Base-by-base conservation (phyloP, 495 filamentous ascomycete species). In the Penicillium psychrofluorescens region DNA sequence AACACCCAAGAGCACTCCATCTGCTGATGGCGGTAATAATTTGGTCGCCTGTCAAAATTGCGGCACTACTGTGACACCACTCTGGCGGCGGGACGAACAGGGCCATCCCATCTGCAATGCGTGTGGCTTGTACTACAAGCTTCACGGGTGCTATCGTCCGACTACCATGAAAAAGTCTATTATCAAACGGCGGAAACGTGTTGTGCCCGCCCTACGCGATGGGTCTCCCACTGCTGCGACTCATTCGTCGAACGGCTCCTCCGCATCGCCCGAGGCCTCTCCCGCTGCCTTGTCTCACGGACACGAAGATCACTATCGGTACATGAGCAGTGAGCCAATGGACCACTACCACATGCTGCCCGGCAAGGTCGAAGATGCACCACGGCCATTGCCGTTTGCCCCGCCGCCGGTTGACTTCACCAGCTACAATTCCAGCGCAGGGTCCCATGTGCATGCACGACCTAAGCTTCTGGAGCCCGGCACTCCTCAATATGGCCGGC, bases 51-150 rank as follows among this genome's bases (percentile, higher is more conserved):
- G 92, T 53, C 91, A 96, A 55, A 99, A 99, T 57, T 99, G 92
- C 64, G 88, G 84, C 12, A 99, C 94, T 33, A 97, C 91, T 1
- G 88, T 97, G 47, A 99, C 92, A 27, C 92, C 92, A 10, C 71
- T 99, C 27, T 99, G 92, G 92, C 77, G 92, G 54, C 81, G 92
- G 50, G 92, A 97, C 61, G 92, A 95, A 63, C 80, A 81, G 51
- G 94, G 94, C 11, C 89, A 96, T 71, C 95, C 90, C 5, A 97
- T 98, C 48, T 98, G 92, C 70, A 98, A 98, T 70, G 92, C 92
- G 41, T 98, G 92, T 65, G 92, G 90, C 29, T 70, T 97, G n/a
- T 97, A 97, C 58, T 88, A 95, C 64, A 98, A 97, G 62, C 80
- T 98, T 1, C 92, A 98, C 58, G 90, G 90, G 42, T 81, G 86